Percentiles rank a stretch among this genome's conserved stretches.
Evolutionary conservation across 2,329 filamentous ascomycete genomes (phyloP).

Genomic region (Fusarium tjaetaba): DNA sequence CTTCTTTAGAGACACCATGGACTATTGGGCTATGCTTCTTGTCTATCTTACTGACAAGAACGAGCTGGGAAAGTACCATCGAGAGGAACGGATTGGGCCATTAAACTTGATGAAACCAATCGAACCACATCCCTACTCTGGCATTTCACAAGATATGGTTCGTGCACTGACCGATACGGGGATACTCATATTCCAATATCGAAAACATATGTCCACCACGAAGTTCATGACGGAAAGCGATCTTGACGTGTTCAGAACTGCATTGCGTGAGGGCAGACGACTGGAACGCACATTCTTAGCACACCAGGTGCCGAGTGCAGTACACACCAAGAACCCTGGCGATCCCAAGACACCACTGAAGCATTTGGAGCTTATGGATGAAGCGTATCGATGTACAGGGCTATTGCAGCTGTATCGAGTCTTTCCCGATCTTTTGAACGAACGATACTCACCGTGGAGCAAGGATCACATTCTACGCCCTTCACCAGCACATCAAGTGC

Average conservation of each 20-base stretch:
- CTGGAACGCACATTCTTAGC: neutral
- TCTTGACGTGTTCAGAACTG: neutral
- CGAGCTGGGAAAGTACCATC: neutral
- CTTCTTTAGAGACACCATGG: neutral
- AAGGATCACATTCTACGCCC: neutral
- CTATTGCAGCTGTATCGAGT: conserved; percentile 1
- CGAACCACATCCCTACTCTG: conserved; percentile 2
- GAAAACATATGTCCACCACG: neutral
- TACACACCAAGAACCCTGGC: neutral
- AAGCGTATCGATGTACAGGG: neutral
- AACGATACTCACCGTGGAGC: neutral
- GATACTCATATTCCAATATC: neutral
- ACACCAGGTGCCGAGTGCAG: neutral
- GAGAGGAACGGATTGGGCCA: neutral
- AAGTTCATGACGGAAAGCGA: neutral
- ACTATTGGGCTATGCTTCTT: conserved; percentile 9
- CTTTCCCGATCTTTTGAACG: conserved; percentile 3
- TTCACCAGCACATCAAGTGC: neutral
- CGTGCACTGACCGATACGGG: neutral
- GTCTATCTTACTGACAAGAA: neutral
- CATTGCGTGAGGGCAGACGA: neutral
- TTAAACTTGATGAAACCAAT: neutral
- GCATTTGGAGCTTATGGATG: neutral
- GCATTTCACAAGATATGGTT: neutral
- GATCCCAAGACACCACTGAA: neutral